These are phyloP conservation scores for Fraxinus quadrangulata DNA, from an alignment of 257 asterid species.

Conservation along the genomic window DNA sequence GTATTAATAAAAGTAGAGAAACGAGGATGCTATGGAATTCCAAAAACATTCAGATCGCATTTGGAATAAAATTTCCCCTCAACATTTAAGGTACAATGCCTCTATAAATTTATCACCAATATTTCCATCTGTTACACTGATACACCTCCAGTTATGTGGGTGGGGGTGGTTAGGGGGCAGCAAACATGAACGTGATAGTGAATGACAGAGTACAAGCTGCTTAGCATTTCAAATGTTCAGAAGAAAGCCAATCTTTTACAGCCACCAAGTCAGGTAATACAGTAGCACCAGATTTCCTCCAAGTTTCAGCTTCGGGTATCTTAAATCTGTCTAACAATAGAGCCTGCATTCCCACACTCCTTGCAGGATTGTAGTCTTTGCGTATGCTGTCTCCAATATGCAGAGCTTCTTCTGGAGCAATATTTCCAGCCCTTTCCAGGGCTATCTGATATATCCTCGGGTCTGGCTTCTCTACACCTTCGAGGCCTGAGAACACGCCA, in stretches of 20 bases:
- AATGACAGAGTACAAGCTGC: slow-evolving; percentile 6
- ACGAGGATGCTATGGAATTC: background rate
- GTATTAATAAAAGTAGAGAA: background rate
- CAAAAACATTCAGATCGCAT: background rate
- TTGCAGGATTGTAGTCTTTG: slow-evolving; percentile 80
- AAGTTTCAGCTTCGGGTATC: slow-evolving; percentile 66
- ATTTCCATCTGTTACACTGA: background rate
- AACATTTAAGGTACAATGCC: background rate
- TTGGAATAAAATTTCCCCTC: background rate
- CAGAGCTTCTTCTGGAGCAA: slow-evolving; percentile 74
- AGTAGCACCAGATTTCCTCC: slow-evolving; percentile 83
- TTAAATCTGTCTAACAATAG: slow-evolving; percentile 75
- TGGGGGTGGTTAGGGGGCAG: background rate
- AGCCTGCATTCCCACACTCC: slow-evolving; percentile 79
- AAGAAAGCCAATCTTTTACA: slow-evolving; percentile 66
- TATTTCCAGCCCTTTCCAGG: slow-evolving; percentile 80
- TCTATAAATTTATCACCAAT: background rate
- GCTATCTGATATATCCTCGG: slow-evolving; percentile 77
- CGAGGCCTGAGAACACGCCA: slow-evolving; percentile 94
- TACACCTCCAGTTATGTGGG: background rate
- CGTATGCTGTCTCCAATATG: slow-evolving; percentile 95
- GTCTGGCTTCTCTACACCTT: slow-evolving; percentile 91
- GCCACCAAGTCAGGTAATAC: slow-evolving; percentile 83
- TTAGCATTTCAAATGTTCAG: slow-evolving; percentile 33
- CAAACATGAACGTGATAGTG: background rate